A percentile compares a stretch with the other conserved stretches of the same genome.
phyloP scores from a whole-genome alignment of 495 filamentous ascomycete genomes.

The Penicillium silybi region DNA sequence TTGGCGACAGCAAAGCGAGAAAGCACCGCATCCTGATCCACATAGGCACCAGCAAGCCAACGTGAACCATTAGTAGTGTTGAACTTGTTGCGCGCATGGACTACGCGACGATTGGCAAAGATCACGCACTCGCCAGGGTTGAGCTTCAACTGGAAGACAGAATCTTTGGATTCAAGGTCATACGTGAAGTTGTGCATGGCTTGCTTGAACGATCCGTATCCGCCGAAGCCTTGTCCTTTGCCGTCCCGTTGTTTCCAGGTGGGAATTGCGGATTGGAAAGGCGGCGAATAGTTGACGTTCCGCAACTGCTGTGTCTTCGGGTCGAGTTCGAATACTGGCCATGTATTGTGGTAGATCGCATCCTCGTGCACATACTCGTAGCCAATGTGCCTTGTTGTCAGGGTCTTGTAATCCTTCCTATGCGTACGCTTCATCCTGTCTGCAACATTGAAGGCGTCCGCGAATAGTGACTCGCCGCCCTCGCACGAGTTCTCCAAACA shows the following conservation, averaged over 20 bases:
- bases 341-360: constrained; percentile 53
- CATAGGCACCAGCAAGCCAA: constrained; percentile 83
- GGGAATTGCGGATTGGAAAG: constrained; percentile 56
- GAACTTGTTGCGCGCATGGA: constrained; percentile 77
- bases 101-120: constrained; percentile 75
- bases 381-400: constrained; percentile 43
- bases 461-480: constrained; percentile 80
- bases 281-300: constrained; percentile 66
- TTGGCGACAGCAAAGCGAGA: constrained; percentile 46
- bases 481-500: constrained; percentile 70
- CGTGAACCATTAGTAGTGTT: constrained; percentile 51
- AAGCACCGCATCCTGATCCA: constrained; percentile 64
- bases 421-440: constrained; percentile 29
- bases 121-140: constrained; percentile 77
- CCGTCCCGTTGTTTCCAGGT: background rate
- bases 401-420: constrained; percentile 25
- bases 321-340: constrained; percentile 50
- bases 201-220: background rate
- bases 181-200: constrained; percentile 36
- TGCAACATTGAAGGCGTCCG: constrained; percentile 63
- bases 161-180: constrained; percentile 42
- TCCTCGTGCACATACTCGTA: constrained; percentile 70
- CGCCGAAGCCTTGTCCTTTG: background rate
- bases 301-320: constrained; percentile 15
- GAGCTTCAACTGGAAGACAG: constrained; percentile 66